These are phyloP conservation scores for Talaromyces sp. DNA, from an alignment of 2,329 filamentous ascomycete genomes.

Conservation along the genomic window DNA sequence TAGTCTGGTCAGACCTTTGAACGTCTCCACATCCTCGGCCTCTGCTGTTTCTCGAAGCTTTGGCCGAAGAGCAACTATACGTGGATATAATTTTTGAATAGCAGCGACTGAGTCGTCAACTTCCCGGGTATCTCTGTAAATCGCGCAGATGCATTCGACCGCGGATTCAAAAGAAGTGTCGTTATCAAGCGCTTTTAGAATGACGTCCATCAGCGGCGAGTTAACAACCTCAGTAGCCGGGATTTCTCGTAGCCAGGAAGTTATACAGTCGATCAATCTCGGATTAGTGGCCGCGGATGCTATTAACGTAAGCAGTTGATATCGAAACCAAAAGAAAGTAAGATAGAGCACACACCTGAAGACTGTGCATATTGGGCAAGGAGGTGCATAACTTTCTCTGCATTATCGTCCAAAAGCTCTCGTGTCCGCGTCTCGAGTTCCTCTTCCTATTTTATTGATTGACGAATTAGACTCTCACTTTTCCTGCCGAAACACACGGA, in stretches of 20 bases:
- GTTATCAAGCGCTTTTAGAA: constrained; percentile 69
- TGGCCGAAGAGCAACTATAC: constrained; percentile 68
- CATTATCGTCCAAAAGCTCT: constrained; percentile 87
- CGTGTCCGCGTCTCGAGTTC: constrained; percentile 79
- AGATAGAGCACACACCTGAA: constrained; percentile 61
- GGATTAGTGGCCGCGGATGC: constrained; percentile 77
- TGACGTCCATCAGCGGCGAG: constrained; percentile 74
- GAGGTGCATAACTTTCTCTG: constrained; percentile 76
- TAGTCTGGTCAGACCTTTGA: constrained; percentile 82
- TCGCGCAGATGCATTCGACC: constrained; percentile 85
- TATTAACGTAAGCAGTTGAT: constrained; percentile 30
- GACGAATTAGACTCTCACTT: constrained; percentile 44
- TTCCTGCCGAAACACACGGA: constrained; percentile 16
- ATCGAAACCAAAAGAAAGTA: not conserved
- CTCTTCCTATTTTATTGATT: constrained; percentile 69
- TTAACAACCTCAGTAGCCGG: constrained; percentile 75
- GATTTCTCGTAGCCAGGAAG: constrained; percentile 93
- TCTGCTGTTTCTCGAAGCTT: constrained; percentile 70
- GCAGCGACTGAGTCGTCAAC: constrained; percentile 82
- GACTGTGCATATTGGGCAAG: constrained; percentile 88
- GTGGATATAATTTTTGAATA: constrained; percentile 77
- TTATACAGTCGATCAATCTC: constrained; percentile 88
- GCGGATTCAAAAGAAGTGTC: constrained; percentile 79
- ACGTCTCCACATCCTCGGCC: constrained; percentile 76
- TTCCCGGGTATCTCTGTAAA: constrained; percentile 86